Conservation (phyloP, 116 monocot genomes). For the Dioscorea cayenensis region DNA sequence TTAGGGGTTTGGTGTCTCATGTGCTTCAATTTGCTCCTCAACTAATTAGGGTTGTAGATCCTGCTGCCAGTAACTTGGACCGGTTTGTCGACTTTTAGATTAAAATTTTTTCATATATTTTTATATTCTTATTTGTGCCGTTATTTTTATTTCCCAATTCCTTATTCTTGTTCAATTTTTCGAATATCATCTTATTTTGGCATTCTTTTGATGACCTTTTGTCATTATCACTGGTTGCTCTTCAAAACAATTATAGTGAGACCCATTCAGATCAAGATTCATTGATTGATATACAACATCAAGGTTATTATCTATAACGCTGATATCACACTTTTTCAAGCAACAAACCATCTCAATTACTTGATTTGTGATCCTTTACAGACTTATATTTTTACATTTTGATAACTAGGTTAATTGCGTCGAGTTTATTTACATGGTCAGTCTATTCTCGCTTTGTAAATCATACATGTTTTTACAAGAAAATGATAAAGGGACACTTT, state of each 20-base stretch:
- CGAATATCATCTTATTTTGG: background rate
- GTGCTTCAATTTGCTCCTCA: constrained; percentile 66
- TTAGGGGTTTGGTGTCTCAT: constrained; percentile 77
- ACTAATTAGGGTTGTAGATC: constrained; percentile 65
- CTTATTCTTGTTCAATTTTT: background rate
- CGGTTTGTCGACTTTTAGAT: constrained; percentile 34
- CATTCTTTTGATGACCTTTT: constrained; percentile 38
- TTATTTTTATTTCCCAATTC: background rate
- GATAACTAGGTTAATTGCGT: background rate
- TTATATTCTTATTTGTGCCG: background rate
- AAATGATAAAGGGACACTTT: constrained; percentile 97
- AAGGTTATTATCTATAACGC: constrained; percentile 51
- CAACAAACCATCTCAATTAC: background rate
- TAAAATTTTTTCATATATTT: background rate
- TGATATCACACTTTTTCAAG: background rate
- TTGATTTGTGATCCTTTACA: background rate
- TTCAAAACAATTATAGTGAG: constrained; percentile 87
- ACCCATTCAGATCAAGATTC: constrained; percentile 76
- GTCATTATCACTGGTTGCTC: constrained; percentile 78
- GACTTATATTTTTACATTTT: background rate
- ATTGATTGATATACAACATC: constrained; percentile 77
- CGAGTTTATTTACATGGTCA: background rate
- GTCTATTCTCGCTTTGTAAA: constrained; percentile 11
- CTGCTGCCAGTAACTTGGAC: constrained; percentile 96
- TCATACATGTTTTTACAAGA: constrained; percentile 98